A percentile compares a stretch with the other conserved stretches of the same genome.
Evolutionary conservation across 164 flowering plant genomes (phyloP).

Genomic region (Magnolia sinica): DNA sequence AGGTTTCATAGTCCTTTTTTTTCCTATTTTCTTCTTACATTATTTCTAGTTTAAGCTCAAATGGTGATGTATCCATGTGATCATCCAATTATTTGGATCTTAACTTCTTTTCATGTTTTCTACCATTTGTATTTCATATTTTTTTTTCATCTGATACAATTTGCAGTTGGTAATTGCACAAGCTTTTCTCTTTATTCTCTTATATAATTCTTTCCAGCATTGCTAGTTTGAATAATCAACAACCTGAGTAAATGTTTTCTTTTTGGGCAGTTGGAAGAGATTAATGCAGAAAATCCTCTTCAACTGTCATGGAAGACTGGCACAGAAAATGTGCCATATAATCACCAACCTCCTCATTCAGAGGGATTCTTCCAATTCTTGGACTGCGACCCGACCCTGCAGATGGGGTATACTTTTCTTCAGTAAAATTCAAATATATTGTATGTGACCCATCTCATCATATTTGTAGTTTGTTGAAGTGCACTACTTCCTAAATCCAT

Average conservation of each 20-base stretch:
- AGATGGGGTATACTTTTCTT: slow-evolving; percentile 47
- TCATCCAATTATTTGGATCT: not conserved
- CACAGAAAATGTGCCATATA: slow-evolving; percentile 34
- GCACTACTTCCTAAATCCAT: not conserved
- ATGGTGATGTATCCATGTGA: too few relatives aligned
- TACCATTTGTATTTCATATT: not conserved
- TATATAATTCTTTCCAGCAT: not conserved
- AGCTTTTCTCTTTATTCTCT: not conserved
- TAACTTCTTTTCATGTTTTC: too few relatives aligned
- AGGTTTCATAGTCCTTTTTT: too few relatives aligned
- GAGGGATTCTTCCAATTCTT: slow-evolving; percentile 59
- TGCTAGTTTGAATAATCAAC: not conserved
- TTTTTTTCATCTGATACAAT: not conserved
- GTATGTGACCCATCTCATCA: not conserved
- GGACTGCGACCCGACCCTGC: slow-evolving; percentile 55
- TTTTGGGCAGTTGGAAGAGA: slow-evolving; percentile 23
- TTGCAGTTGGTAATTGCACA: not conserved
- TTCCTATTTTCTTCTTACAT: too few relatives aligned
- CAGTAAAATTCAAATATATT: not conserved
- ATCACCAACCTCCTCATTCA: slow-evolving; percentile 39
- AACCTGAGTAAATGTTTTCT: not conserved
- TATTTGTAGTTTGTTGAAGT: too few relatives aligned
- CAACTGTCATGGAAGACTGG: slow-evolving; percentile 49
- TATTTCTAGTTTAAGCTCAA: too few relatives aligned
- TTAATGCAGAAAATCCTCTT: slow-evolving; percentile 16